Evolutionary conservation across 495 filamentous ascomycete species (phyloP).

Genomic region (Gamarada debralockiae): DNA sequence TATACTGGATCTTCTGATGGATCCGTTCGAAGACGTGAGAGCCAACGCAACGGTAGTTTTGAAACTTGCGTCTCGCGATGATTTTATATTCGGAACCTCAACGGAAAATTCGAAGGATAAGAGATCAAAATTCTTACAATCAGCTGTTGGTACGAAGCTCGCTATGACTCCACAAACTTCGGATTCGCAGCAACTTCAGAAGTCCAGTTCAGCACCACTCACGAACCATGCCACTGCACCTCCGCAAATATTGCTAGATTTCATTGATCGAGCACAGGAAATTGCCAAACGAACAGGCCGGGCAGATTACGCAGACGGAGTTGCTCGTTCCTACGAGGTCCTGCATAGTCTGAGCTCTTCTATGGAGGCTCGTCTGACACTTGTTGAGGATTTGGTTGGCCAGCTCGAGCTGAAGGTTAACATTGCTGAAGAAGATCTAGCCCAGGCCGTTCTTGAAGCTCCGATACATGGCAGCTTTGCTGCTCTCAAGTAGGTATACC

Average conservation of each 20-base stretch:
- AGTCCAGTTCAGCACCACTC: neutral
- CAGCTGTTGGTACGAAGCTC: neutral
- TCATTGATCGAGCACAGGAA: conserved; percentile 49
- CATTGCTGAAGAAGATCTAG: conserved; percentile 52
- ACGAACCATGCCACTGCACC: neutral
- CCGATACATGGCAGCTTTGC: conserved; percentile 71
- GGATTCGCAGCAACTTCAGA: neutral
- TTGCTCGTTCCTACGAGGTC: conserved; percentile 59
- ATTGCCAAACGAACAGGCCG: conserved; percentile 60
- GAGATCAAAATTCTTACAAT: neutral
- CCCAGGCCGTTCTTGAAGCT: conserved; percentile 54
- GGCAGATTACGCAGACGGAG: conserved; percentile 83
- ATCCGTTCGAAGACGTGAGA: conserved; percentile 92
- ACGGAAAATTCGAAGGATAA: neutral
- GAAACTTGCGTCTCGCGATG: conserved; percentile 24
- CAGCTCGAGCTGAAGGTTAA: conserved; percentile 48
- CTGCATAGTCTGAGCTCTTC: conserved; percentile 31
- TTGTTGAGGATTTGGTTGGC: conserved; percentile 11
- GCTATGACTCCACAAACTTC: neutral
- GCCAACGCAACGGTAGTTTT: conserved; percentile 57
- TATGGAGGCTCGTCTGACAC: conserved; percentile 1
- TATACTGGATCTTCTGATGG: conserved; percentile 72
- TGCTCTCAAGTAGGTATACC: conserved; percentile 48
- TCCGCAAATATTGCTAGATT: conserved; percentile 3
- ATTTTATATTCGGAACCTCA: neutral